These are phyloP conservation scores for Suhomyces taliae DNA, from an alignment of 1,139 yeast species.

Conservation along the genomic window DNA sequence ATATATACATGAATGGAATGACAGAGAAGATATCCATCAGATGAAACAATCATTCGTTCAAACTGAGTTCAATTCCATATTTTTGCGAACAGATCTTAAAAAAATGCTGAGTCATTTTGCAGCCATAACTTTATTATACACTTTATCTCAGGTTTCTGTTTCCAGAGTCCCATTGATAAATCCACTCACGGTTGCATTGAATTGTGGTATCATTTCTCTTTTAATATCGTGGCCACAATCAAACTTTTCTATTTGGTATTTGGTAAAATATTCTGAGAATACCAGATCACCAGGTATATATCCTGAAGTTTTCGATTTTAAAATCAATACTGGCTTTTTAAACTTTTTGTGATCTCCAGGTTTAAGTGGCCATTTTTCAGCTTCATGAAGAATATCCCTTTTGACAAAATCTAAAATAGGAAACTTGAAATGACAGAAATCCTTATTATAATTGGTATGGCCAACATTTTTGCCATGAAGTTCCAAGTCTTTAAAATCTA, in stretches of 20 bases:
- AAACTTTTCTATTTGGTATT: neutral
- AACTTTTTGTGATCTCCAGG: neutral
- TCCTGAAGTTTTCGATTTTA: neutral
- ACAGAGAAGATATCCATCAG: no score
- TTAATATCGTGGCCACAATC: neutral
- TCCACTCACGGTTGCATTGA: neutral
- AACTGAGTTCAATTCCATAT: no score
- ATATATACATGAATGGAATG: no score
- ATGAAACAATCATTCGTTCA: no score
- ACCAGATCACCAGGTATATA: neutral
- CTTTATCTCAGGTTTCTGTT: no score
- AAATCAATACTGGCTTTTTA: neutral
- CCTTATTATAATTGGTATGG: neutral
- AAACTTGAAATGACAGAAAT: neutral
- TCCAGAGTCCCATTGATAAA: no score
- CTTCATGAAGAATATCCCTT: neutral
- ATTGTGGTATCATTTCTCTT: neutral
- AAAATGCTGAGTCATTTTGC: no score
- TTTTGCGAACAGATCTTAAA: no score
- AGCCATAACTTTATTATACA: no score
- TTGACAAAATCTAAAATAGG: neutral
- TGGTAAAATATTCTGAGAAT: neutral
- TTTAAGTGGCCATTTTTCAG: neutral
- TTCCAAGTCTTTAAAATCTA: neutral
- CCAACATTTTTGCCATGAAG: neutral